Base-by-base conservation (phyloP, 2,329 filamentous ascomycete species). In the Alternaria ventricosa region DNA sequence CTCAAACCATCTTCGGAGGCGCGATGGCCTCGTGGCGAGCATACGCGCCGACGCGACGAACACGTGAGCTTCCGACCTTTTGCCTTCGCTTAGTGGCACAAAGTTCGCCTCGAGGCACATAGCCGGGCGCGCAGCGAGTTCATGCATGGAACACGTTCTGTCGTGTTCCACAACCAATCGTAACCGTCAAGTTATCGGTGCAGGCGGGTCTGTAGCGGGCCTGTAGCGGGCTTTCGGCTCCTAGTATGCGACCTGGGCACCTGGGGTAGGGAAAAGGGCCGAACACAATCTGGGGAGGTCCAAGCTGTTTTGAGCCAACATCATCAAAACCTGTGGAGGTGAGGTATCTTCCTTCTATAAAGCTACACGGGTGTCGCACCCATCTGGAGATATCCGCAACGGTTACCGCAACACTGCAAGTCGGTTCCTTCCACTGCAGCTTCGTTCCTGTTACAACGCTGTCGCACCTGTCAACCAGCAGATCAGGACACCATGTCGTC, bases 221-320 rank as follows among this genome's bases (percentile, higher is more conserved):
- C 47, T 47, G 41, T 55, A 64, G 57, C 55, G 64, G 23, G 49
- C 45, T 50, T 44, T 57, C 66, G 57, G 67, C 25, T 59, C 53
- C 54, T 44, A 63, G 61, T 61, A 64, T 62, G 63, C 64, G 65
- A 60, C 60, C 69, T 67, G 71, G 72, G 69, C 64, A 60, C 60
- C 69, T 67, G 71, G 72, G 69, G 71, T 65, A 63, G 41, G 20
- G 57, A 66, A 58, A 64, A 66, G 64, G 67, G 22, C 69, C 69
- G 61, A 68, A 33, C 33, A 62, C 28, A 72, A 67, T 74, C 70
- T 61, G 72, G 72, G 72, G 67, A 60, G 63, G 53, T 33, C 68
- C 68, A 67, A 58, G 66, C 67, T 61, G 44, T 54, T 62, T 66
- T 65, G 36, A 45, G 61, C 51, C 41, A 65, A 53, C 54, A 64